Evolutionary conservation across 495 filamentous ascomycete species (phyloP), one percentile per base, ranked within the genome.

Genomic region (Daldinia vernicosa): DNA sequence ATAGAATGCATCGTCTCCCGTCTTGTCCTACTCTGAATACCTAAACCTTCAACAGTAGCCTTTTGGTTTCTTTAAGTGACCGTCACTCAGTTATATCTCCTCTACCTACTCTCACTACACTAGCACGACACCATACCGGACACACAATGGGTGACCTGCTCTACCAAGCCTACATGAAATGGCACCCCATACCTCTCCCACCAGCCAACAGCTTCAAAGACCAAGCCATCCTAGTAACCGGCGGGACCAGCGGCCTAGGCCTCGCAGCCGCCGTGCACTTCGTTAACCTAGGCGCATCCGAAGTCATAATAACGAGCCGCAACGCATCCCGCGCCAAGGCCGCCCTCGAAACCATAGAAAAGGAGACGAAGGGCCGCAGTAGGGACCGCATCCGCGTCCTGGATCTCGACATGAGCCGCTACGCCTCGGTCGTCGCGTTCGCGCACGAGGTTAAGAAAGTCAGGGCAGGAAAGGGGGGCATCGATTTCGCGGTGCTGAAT

Each of bases 221-320:
- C 27, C 74, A 84, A 63, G 79, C 76, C 19, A 72, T 83, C 57
- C 74, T 87, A 28, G 77, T 88, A 39, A 87, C 85, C 1, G 85
- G 85, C 55, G 79, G 79, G 3, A 85, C 84, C 15, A 76, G 76
- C 9, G 86, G 86, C n/a, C 71, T 87, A 0, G 86, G 86, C 14
- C 74, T 85, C 33, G 85, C 84, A 64, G 78, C 81, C 5, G 79
- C 80, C 0, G 74, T 74, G 1, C 81, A 83, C 71, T 77, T 82
- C 59, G 71, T 78, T 26, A 74, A 78, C 6, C 75, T 84, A 6
- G 77, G 77, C 56, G 80, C 81, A 7, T 30, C 64, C 8, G 79
- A 81, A 33, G 78, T 86, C 28, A 83, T 85, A 24, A 76, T 85
- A 32, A 83, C 80, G 17, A 82, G 81, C 19, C 80, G 84, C 5